phyloP scores from a whole-genome alignment of 805 yeast species.

The Kodamaea fukazawae region DNA sequence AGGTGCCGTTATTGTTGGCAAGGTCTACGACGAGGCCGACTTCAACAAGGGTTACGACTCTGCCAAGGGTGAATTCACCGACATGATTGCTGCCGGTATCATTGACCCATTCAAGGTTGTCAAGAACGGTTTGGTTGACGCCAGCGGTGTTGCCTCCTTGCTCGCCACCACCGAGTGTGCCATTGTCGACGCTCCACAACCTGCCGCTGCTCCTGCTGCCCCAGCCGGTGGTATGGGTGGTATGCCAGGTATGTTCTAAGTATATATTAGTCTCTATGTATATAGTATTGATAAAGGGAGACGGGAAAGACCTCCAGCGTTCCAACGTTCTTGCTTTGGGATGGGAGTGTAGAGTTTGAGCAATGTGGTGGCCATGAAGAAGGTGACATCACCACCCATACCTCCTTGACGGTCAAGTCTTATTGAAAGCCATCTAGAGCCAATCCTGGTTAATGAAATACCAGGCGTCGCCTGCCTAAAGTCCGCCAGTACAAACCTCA shows the following conservation, averaged over 20 bases:
- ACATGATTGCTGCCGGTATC: slow-evolving; percentile 95
- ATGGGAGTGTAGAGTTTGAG: too few species aligned
- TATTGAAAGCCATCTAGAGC: too few species aligned
- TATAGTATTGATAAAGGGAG: slow-evolving; percentile 4
- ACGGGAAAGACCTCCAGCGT: too few species aligned
- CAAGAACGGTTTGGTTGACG: slow-evolving; percentile 91
- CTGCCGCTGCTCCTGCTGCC: slow-evolving; percentile 55
- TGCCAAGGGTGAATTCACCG: slow-evolving; percentile 88
- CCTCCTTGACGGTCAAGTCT: too few species aligned
- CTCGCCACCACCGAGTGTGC: slow-evolving; percentile 99
- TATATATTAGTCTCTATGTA: slow-evolving; percentile 4
- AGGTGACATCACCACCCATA: too few species aligned
- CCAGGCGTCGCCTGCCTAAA: too few species aligned
- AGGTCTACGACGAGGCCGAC: slow-evolving; percentile 63
- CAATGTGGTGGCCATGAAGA: too few species aligned
- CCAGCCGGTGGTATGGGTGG: slow-evolving; percentile 54
- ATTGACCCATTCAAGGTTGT: slow-evolving; percentile 98
- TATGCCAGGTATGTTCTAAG: slow-evolving; percentile 56
- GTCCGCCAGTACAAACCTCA: too few species aligned
- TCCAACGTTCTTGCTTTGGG: too few species aligned
- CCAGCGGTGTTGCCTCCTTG: slow-evolving; percentile 95
- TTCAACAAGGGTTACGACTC: slow-evolving; percentile 92
- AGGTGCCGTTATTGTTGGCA: slow-evolving; percentile 95
- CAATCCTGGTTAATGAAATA: too few species aligned
- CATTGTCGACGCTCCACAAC: slow-evolving; percentile 91